Conservation (phyloP, 2,329 filamentous ascomycete species). For the Alternaria dauci region DNA sequence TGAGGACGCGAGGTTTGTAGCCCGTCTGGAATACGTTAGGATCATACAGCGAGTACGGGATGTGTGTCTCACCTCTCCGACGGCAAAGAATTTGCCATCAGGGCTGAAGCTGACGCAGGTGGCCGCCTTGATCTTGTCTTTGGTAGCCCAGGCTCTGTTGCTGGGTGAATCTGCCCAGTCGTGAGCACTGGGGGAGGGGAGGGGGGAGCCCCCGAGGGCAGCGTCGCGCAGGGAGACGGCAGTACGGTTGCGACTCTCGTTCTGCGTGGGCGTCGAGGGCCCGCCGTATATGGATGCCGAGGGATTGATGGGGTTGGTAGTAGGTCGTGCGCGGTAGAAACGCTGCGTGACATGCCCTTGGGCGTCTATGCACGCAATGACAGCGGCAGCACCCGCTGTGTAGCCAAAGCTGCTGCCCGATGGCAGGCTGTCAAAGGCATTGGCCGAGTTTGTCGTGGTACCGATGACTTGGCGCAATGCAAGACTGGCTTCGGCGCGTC, state of each 20-base stretch:
- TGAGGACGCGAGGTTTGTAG: slow-evolving; percentile 87
- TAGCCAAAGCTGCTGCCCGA: slow-evolving; percentile 80
- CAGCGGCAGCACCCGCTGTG: slow-evolving; percentile 91
- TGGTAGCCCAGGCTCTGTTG: slow-evolving; percentile 82
- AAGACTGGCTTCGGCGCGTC: slow-evolving; percentile 61
- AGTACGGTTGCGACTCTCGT: slow-evolving; percentile 65
- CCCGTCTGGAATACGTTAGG: slow-evolving; percentile 69
- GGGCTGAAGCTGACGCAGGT: slow-evolving; percentile 89
- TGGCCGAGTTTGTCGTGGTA: slow-evolving; percentile 84
- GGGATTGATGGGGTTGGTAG: slow-evolving; percentile 71
- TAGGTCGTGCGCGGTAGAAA: slow-evolving; percentile 87
- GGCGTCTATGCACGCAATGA: slow-evolving; percentile 81
- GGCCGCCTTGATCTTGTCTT: slow-evolving; percentile 92
- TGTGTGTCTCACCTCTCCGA: slow-evolving; percentile 73
- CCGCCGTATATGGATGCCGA: slow-evolving; percentile 62
- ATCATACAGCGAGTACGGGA: neutral
- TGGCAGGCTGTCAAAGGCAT: slow-evolving; percentile 83
- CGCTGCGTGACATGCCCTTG: slow-evolving; percentile 73
- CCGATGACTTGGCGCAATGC: slow-evolving; percentile 87
- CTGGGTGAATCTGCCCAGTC: slow-evolving; percentile 66
- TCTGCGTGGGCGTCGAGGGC: slow-evolving; percentile 63
- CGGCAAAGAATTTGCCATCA: slow-evolving; percentile 85
- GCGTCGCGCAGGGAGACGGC: slow-evolving; percentile 62
- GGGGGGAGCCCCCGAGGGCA: slow-evolving; percentile 52
- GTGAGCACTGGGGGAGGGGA: slow-evolving; percentile 56